Percentiles rank a stretch among this genome's conserved stretches.
Evolutionary conservation across 2,329 filamentous ascomycete species (phyloP).

Genomic region (Myriosclerotinia duriaeana): DNA sequence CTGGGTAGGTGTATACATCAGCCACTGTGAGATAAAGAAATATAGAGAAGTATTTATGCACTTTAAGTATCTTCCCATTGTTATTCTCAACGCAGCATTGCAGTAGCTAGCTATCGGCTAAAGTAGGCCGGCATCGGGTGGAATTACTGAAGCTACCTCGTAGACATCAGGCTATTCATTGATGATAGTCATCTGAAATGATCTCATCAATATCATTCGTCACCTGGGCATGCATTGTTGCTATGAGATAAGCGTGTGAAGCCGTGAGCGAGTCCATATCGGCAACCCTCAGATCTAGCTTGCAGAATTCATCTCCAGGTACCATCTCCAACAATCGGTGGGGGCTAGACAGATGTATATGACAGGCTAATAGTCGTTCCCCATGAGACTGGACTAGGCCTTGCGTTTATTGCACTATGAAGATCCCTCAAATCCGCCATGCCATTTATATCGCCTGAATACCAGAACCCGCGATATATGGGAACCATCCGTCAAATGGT

Average conservation of each 20-base stretch:
- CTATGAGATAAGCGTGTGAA: constrained; percentile 9
- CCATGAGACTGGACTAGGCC: neutral
- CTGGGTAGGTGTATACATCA: neutral
- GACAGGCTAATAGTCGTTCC: neutral
- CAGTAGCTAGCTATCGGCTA: neutral
- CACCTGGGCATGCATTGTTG: neutral
- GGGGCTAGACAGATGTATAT: neutral
- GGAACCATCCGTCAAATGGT: neutral
- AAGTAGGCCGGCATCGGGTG: neutral
- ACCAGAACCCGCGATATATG: neutral
- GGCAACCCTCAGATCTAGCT: neutral
- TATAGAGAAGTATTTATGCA: too few relatives aligned
- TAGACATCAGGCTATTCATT: constrained; percentile 9
- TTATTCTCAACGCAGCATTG: neutral
- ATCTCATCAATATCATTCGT: constrained; percentile 17
- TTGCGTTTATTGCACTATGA: neutral
- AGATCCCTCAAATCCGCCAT: neutral
- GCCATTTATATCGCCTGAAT: neutral
- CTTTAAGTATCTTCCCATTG: neutral
- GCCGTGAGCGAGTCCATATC: neutral
- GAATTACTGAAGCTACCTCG: neutral
- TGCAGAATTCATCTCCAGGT: constrained; percentile 2
- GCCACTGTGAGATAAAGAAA: neutral
- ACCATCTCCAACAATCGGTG: neutral
- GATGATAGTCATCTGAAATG: constrained; percentile 11